Conservation (phyloP, 2,329 filamentous ascomycete species). For the Coleophoma crateriformis region DNA sequence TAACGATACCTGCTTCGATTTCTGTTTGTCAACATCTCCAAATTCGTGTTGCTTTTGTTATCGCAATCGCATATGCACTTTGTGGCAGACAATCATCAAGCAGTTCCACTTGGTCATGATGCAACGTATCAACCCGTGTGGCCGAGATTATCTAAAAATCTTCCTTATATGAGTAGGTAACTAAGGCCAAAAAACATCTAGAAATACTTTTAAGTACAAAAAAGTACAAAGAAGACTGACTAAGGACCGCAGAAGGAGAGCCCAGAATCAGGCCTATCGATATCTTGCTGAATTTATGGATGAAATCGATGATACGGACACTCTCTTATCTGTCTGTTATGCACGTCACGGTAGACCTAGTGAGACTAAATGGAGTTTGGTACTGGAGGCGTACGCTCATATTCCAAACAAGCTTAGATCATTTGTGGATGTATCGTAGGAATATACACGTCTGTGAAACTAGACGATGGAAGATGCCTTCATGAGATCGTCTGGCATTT, state of each 20-base stretch:
- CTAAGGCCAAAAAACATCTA: slow-evolving; percentile 1
- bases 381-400: slow-evolving; percentile 5
- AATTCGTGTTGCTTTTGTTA: too few relatives aligned
- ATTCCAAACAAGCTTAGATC: not conserved
- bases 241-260: not conserved
- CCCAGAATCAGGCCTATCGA: slow-evolving; percentile 7
- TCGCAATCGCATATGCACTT: too few relatives aligned
- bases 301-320: slow-evolving; percentile 2
- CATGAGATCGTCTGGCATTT: slow-evolving; percentile 6
- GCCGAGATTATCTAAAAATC: not conserved
- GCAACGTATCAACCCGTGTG: not conserved
- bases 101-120: not conserved
- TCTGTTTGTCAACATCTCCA: too few relatives aligned
- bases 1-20: too few relatives aligned
- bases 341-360: slow-evolving; percentile 8
- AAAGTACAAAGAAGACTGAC: not conserved
- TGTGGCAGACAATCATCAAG: not conserved
- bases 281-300: slow-evolving; percentile 7
- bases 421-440: not conserved
- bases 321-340: slow-evolving; percentile 12
- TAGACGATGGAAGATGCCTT: not conserved
- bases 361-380: not conserved
- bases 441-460: not conserved
- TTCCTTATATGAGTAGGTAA: slow-evolving; percentile 1
- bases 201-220: slow-evolving; percentile 3